Conservation (phyloP, 257 asterid genomes). For the Fraxinus pennsylvanica region DNA sequence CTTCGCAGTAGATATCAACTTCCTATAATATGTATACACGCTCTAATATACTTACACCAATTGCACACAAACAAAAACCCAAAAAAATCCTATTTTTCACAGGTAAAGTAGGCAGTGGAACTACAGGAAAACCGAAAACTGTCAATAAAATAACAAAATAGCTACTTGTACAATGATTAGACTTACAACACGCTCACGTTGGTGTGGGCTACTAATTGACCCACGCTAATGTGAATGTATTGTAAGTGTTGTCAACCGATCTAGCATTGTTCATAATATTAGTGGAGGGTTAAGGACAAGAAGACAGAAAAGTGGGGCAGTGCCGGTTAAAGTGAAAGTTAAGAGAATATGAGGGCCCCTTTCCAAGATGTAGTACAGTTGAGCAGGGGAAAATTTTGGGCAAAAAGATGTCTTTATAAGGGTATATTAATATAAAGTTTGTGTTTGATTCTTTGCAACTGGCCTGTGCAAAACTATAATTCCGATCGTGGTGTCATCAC, state of each 20-base stretch:
- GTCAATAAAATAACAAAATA: too few relatives aligned
- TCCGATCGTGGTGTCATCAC: neutral
- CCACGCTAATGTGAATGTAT: too few relatives aligned
- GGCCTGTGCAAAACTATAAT: neutral
- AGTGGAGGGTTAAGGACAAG: constrained; percentile 10
- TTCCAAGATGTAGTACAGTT: constrained; percentile 3
- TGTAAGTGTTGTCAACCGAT: too few relatives aligned
- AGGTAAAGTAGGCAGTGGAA: neutral
- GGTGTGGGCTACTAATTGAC: too few relatives aligned
- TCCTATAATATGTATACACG: constrained; percentile 15
- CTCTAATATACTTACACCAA: constrained; percentile 16
- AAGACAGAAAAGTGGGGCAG: constrained; percentile 21
- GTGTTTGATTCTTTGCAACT: neutral
- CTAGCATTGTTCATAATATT: too few relatives aligned
- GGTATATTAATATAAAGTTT: neutral
- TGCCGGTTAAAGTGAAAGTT: constrained; percentile 40
- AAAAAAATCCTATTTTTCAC: neutral
- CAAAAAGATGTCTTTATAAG: constrained; percentile 28
- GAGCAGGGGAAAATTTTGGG: constrained; percentile 17
- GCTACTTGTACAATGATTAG: too few relatives aligned
- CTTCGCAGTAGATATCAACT: constrained; percentile 22
- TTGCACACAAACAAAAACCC: neutral
- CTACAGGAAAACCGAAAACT: neutral
- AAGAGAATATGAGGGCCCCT: constrained; percentile 27
- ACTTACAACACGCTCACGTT: too few relatives aligned